Evolutionary conservation across 2,329 filamentous ascomycete genomes (phyloP).

Genomic region (Knufia fluminis): DNA sequence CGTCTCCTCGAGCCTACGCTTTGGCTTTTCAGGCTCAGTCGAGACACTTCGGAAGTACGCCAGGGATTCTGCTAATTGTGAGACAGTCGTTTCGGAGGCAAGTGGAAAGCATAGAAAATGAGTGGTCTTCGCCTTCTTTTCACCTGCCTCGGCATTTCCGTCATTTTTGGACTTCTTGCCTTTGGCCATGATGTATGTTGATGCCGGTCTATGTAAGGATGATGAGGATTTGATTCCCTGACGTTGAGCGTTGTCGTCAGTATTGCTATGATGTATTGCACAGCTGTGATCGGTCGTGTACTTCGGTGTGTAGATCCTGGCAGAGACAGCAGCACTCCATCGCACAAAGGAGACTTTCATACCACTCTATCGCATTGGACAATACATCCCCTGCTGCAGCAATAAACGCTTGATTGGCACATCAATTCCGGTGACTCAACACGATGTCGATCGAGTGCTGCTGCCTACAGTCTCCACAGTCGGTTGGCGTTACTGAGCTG

Average conservation of each 20-base stretch:
- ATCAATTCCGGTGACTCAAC: neutral
- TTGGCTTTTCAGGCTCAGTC: conserved; percentile 5
- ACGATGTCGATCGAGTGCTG: neutral
- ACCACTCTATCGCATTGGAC: too few relatives aligned
- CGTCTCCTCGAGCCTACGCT: conserved; percentile 11
- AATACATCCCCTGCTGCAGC: too few relatives aligned
- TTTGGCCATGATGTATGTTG: neutral
- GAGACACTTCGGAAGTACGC: conserved; percentile 50
- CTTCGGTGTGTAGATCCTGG: neutral
- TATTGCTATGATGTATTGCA: neutral
- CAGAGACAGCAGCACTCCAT: neutral
- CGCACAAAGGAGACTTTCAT: neutral
- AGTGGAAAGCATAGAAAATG: conserved; percentile 50
- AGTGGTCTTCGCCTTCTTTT: conserved; percentile 26
- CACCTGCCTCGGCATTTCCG: neutral
- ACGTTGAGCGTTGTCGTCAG: neutral
- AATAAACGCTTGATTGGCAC: too few relatives aligned
- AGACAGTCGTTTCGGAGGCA: conserved; percentile 49
- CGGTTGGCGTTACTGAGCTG: neutral
- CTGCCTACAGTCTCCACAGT: neutral
- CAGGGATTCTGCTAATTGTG: conserved; percentile 57
- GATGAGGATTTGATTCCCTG: neutral
- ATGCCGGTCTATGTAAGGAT: neutral
- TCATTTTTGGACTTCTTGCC: neutral
- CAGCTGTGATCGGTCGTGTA: neutral